These are phyloP conservation scores for Phytophthora uliginosa DNA, from an alignment of 352 stramenopile genomes.

Conservation along the genomic window DNA sequence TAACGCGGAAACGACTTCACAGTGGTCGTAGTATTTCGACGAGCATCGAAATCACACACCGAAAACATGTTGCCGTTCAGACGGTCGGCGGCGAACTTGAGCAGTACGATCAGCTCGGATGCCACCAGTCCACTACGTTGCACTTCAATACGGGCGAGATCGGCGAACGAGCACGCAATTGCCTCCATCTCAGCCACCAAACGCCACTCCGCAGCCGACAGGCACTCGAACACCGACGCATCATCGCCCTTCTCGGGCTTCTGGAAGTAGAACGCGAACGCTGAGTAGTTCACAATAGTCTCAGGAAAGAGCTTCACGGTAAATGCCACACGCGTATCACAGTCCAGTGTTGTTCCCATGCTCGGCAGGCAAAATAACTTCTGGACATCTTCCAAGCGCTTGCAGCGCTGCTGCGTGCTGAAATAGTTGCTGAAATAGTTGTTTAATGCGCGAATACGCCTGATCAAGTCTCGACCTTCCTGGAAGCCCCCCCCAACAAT, in stretches of 20 bases:
- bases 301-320: not conserved
- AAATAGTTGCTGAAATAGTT: no score
- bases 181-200: conserved; percentile 16
- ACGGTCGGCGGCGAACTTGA: conserved; percentile 5
- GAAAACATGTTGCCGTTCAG: not conserved
- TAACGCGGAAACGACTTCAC: not conserved
- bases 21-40: not conserved
- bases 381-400: conserved; percentile 2
- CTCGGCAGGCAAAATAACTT: not conserved
- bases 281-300: conserved; percentile 1
- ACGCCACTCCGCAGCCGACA: not conserved
- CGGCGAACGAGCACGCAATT: not conserved
- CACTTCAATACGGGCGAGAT: conserved; percentile 19
- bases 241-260: not conserved
- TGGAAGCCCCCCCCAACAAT: not conserved
- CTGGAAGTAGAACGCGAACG: conserved; percentile 5
- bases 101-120: conserved; percentile 16
- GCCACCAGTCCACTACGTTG: conserved; percentile 1
- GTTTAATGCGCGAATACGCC: not conserved
- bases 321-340: conserved; percentile 20
- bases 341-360: not conserved
- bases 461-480: conserved; percentile 3
- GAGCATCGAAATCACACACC: conserved; percentile 1
- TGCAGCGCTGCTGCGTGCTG: conserved; percentile 2
- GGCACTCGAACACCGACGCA: conserved; percentile 1